phyloP scores from a whole-genome alignment of 768 basidiomycete species.

The Pleurotus djamor region DNA sequence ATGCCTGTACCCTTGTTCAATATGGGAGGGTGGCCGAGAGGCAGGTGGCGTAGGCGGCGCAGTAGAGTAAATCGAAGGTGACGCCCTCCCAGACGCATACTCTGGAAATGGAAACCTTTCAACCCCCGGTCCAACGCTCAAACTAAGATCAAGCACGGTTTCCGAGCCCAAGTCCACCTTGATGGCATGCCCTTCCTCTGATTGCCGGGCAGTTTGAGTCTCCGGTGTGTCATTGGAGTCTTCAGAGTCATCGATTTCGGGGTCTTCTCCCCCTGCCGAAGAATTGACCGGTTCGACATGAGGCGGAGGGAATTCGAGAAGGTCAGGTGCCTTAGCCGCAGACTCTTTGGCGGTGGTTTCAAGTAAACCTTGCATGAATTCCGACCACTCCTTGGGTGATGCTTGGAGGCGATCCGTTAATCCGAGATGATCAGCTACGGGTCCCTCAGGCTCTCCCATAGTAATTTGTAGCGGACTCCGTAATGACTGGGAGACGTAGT shows the following conservation, averaged over 20 bases:
- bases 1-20: background rate
- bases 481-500: slow-evolving; percentile 26
- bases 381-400: slow-evolving; percentile 7
- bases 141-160: slow-evolving; percentile 35
- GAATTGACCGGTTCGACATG: background rate
- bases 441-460: slow-evolving; percentile 14
- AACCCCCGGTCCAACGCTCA: slow-evolving; percentile 32
- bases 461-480: slow-evolving; percentile 13
- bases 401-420: slow-evolving; percentile 1
- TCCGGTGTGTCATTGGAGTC: slow-evolving; percentile 5
- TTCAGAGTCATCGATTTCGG: background rate
- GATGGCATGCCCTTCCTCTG: slow-evolving; percentile 31
- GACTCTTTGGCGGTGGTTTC: background rate
- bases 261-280: background rate
- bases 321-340: background rate
- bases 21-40: slow-evolving; percentile 23
- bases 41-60: slow-evolving; percentile 24
- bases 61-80: slow-evolving; percentile 36
- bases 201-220: slow-evolving; percentile 29
- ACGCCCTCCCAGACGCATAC: slow-evolving; percentile 31
- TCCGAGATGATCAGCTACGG: slow-evolving; percentile 14
- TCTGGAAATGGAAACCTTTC: slow-evolving; percentile 36
- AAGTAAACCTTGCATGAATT: slow-evolving; percentile 9
- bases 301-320: background rate
- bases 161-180: slow-evolving; percentile 35